Conservation (phyloP, 345 rosid genomes). For the Acer yangbiense region DNA sequence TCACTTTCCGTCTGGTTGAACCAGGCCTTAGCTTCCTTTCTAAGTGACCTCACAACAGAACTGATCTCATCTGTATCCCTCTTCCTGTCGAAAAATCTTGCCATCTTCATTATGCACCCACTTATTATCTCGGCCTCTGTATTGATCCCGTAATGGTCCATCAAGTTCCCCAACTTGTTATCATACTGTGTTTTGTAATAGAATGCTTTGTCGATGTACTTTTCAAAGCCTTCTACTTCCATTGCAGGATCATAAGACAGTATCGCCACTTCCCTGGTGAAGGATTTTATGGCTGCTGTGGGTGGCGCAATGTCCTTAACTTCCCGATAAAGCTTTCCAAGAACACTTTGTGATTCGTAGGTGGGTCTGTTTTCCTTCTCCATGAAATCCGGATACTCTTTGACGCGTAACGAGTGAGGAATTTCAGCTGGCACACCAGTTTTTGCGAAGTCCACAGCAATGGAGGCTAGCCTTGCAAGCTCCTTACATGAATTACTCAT, state of each 20-base stretch:
- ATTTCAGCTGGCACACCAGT: constrained; percentile 48
- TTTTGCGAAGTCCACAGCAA: constrained; percentile 49
- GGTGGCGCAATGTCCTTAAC: constrained; percentile 37
- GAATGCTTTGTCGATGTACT: too few relatives aligned
- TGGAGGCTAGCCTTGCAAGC: constrained; percentile 40
- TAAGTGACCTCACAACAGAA: constrained; percentile 22
- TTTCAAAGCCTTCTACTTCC: too few relatives aligned
- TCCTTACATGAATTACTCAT: constrained; percentile 33
- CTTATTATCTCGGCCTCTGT: too few relatives aligned
- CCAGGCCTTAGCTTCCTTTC: constrained; percentile 53
- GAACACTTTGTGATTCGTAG: constrained; percentile 36
- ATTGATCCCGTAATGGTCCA: too few relatives aligned
- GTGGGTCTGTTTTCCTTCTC: constrained; percentile 40
- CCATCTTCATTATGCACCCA: too few relatives aligned
- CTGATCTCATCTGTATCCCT: too few relatives aligned
- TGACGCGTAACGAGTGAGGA: constrained; percentile 27
- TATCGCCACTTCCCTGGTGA: constrained; percentile 18
- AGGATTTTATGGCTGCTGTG: constrained; percentile 26
- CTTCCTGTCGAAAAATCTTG: too few relatives aligned
- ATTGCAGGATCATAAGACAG: too few relatives aligned
- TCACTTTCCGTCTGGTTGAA: constrained; percentile 31
- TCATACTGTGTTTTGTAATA: too few relatives aligned
- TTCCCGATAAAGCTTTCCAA: constrained; percentile 49
- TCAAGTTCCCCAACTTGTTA: too few relatives aligned
- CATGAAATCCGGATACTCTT: constrained; percentile 50